Base-by-base conservation (phyloP, 1,284 basidiomycete genomes). In the Marasmius sp. region DNA sequence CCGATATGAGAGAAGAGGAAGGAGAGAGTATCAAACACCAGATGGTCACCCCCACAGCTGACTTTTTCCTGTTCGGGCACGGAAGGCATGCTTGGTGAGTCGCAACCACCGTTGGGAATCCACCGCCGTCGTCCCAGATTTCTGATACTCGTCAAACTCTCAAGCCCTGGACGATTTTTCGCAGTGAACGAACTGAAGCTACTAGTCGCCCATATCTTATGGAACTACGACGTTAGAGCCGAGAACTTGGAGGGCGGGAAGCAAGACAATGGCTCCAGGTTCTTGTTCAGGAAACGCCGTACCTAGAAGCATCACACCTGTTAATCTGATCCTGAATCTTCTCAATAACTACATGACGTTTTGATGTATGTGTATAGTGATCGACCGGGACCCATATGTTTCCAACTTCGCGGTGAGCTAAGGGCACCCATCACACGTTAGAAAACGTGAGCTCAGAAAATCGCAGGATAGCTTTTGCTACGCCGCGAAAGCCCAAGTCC, bases 11-110 rank as follows among this genome's bases (percentile, higher is more conserved):
- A 20, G 57, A 63, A 37, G 51, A 57, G 16, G 62, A 61, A 9
- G 61, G 60, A 37, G 55, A 58, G 22, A 58, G 62, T 36, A 37
- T 55, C 16, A 63, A 60, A 20, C 60, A 65, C 34, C 61, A 62
- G 33, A 68, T 69, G 58, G 68, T 70, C 14, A 69, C 68, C 34
- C 72, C 69, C 0, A 63, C 66, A 7, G 11, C 63, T 5, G 67
- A 70, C 6, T 74, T 68, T 47, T 55, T 74, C 38, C 7, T 68
- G 3, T 75, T 74, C 57, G 73, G 73, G 0, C 65, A 68, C 43
- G 74, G 74, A 9, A 65, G 63, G 59, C 71, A 73, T 59, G 72
- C 72, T 1, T 74, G 74, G 61, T 56, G 39, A 58, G 57, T 53
- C 12, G 16, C 27, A 16, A 22, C n/a, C 3, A 11, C n/a, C 50